These are phyloP conservation scores for Clonostachys byssicola DNA, from an alignment of 2,329 filamentous ascomycete species.

Conservation along the genomic window DNA sequence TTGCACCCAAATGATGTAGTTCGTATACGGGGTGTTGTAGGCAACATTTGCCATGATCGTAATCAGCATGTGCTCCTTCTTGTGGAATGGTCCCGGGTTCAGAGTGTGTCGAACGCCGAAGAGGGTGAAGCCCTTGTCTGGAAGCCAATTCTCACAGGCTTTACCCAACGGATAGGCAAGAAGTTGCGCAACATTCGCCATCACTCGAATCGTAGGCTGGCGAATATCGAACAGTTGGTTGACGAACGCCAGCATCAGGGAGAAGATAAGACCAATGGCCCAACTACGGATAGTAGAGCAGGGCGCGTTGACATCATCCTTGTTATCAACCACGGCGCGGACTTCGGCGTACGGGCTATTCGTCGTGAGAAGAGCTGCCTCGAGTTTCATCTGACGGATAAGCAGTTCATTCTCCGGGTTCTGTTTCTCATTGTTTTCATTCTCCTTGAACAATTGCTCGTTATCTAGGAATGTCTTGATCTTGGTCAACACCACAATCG, in stretches of 20 bases:
- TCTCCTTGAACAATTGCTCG: slow-evolving; percentile 29
- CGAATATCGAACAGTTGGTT: slow-evolving; percentile 58
- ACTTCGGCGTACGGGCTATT: slow-evolving; percentile 56
- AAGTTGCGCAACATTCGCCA: slow-evolving; percentile 51
- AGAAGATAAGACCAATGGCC: slow-evolving; percentile 47
- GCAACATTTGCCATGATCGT: slow-evolving; percentile 59
- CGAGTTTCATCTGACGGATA: slow-evolving; percentile 50
- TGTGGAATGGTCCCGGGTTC: slow-evolving; percentile 53
- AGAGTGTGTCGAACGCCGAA: slow-evolving; percentile 41
- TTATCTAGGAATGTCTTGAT: slow-evolving; percentile 37
- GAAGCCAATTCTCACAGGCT: slow-evolving; percentile 42
- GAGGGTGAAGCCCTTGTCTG: slow-evolving; percentile 42
- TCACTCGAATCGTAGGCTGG: slow-evolving; percentile 48
- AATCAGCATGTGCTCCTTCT: slow-evolving; percentile 59
- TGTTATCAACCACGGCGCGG: slow-evolving; percentile 51
- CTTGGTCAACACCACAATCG: slow-evolving; percentile 28
- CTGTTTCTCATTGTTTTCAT: slow-evolving; percentile 21
- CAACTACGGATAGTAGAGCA: slow-evolving; percentile 52
- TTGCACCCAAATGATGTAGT: slow-evolving; percentile 51
- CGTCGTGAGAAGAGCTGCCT: slow-evolving; percentile 48
- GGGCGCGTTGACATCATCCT: slow-evolving; percentile 43
- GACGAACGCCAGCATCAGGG: slow-evolving; percentile 41
- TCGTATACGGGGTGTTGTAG: slow-evolving; percentile 47
- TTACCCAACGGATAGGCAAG: slow-evolving; percentile 52
- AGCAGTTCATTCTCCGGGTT: slow-evolving; percentile 42